These are phyloP conservation scores for Trapa bicornis DNA, from an alignment of 345 rosid species.

Conservation along the genomic window DNA sequence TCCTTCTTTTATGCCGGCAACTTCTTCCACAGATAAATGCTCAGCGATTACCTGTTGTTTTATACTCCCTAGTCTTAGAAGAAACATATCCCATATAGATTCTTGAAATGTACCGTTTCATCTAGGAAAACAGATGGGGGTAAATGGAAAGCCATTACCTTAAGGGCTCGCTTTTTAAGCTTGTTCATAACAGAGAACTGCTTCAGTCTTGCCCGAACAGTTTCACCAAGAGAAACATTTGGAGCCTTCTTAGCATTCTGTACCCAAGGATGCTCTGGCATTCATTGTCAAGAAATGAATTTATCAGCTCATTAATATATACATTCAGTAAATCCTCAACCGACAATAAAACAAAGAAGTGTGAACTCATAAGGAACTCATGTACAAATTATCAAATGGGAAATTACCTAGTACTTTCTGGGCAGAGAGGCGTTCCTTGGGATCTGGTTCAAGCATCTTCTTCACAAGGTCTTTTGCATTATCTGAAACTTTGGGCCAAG, in stretches of 20 bases:
- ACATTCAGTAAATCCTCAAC: not conserved
- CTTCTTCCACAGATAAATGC: conserved; percentile 90
- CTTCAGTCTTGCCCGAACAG: conserved; percentile 86
- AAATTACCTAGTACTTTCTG: conserved; percentile 83
- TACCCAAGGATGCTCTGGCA: conserved; percentile 90
- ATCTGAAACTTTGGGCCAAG: conserved; percentile 96
- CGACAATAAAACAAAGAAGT: not conserved
- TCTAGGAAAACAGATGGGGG: not conserved
- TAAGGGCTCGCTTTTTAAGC: conserved; percentile 97
- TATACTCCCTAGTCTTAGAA: not conserved
- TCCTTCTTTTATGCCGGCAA: conserved; percentile 81
- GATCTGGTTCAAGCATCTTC: conserved; percentile 95
- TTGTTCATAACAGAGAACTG: conserved; percentile 96
- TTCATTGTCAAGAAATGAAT: not conserved
- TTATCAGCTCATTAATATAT: not conserved
- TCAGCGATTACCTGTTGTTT: conserved; percentile 72
- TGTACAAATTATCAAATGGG: not conserved
- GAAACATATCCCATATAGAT: not conserved
- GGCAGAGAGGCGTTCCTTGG: conserved; percentile 72
- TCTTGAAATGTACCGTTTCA: not conserved
- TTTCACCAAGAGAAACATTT: conserved; percentile 86
- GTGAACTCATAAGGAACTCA: too few species aligned
- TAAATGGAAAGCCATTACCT: conserved; percentile 34
- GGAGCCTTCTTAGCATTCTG: conserved; percentile 90
- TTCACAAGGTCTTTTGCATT: conserved; percentile 78